Percentiles rank a stretch among this genome's conserved stretches.
These are phyloP conservation scores for Leccinum incarnatum DNA, from an alignment of 768 basidiomycete species.

Conservation along the genomic window DNA sequence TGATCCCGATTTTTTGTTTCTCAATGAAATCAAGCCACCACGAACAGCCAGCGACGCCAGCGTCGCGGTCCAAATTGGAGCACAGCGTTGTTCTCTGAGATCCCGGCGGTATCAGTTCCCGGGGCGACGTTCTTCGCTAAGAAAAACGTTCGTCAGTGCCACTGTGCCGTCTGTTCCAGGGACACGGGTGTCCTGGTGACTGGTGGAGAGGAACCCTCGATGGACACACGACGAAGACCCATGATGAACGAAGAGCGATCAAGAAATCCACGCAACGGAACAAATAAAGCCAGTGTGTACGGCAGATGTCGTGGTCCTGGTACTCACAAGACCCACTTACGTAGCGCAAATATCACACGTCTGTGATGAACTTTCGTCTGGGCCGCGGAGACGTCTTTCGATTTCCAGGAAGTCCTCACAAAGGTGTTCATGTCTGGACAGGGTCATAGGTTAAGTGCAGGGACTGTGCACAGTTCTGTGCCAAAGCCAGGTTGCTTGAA, in stretches of 20 bases:
- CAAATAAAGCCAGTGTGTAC: neutral
- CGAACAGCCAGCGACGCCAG: neutral
- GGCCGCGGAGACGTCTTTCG: constrained; percentile 9
- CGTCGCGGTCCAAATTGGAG: neutral
- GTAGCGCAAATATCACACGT: neutral
- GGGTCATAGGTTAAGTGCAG: neutral
- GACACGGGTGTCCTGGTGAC: neutral
- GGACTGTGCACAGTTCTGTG: neutral
- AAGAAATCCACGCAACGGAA: neutral
- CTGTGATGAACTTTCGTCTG: neutral
- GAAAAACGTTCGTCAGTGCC: neutral
- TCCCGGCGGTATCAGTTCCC: neutral
- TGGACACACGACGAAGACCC: neutral
- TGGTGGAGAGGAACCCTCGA: neutral
- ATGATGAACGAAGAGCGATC: neutral
- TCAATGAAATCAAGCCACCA: neutral
- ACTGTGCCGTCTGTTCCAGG: neutral
- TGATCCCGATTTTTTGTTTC: neutral
- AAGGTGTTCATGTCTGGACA: constrained; percentile 1
- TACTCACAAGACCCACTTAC: neutral
- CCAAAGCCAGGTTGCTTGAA: neutral
- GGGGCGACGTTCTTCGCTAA: neutral
- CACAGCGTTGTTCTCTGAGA: neutral
- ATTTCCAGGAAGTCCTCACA: constrained; percentile 1
- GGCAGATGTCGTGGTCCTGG: neutral